Percentiles rank a stretch among this genome's conserved stretches.
phyloP scores from a whole-genome alignment of 2,329 filamentous ascomycete species.

The Alternaria conjuncta region DNA sequence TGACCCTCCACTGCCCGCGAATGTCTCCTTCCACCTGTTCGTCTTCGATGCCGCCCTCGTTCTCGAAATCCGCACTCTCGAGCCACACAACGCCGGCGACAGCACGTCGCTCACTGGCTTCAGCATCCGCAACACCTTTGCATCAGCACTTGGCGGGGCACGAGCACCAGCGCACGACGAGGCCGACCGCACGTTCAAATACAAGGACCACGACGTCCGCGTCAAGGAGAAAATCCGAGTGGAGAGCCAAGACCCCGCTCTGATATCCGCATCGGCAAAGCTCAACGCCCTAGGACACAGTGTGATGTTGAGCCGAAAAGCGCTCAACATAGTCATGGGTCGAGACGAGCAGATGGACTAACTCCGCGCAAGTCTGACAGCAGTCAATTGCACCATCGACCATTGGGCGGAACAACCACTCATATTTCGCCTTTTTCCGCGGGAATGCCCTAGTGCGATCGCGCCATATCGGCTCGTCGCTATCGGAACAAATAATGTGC shows the following conservation, averaged over 20 bases:
- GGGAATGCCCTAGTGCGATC: constrained; percentile 24
- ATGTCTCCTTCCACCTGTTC: constrained; percentile 74
- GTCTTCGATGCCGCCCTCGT: constrained; percentile 62
- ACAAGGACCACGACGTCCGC: constrained; percentile 72
- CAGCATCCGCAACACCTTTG: constrained; percentile 63
- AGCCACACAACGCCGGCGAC: constrained; percentile 54
- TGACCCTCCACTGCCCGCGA: constrained; percentile 66
- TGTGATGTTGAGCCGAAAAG: constrained; percentile 71
- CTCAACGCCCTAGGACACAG: constrained; percentile 78
- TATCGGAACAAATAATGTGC: constrained; percentile 41
- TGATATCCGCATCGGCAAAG: constrained; percentile 85
- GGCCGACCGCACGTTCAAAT: constrained; percentile 77
- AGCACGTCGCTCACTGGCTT: constrained; percentile 51
- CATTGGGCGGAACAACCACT: constrained; percentile 15
- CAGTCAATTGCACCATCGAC: constrained; percentile 13
- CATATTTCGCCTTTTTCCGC: constrained; percentile 25
- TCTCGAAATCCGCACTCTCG: constrained; percentile 71
- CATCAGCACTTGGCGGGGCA: constrained; percentile 53
- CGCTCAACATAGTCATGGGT: constrained; percentile 80
- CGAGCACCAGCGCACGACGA: constrained; percentile 62
- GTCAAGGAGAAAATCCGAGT: constrained; percentile 90
- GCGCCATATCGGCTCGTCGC: constrained; percentile 37
- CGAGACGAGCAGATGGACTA: constrained; percentile 54
- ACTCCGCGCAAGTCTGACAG: constrained; percentile 20
- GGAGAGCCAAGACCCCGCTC: constrained; percentile 85